phyloP scores from a whole-genome alignment of 2,329 filamentous ascomycete species.

The Penicillium sp. region DNA sequence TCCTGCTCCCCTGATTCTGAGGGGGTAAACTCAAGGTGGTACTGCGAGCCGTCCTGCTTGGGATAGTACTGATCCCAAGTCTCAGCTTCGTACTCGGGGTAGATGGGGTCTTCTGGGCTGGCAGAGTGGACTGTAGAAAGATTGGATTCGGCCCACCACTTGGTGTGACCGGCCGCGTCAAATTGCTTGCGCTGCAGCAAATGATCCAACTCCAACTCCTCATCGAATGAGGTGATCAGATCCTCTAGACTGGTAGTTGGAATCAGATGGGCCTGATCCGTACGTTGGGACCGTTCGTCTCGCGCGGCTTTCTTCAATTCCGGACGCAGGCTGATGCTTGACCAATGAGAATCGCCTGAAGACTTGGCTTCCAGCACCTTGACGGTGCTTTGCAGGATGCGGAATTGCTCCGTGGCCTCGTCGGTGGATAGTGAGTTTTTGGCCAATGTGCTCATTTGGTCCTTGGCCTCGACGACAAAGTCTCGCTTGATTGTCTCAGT shows the following conservation, averaged over 20 bases:
- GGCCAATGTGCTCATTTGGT: neutral
- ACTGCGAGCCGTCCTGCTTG: slow-evolving; percentile 1
- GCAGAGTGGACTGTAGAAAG: neutral
- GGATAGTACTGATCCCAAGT: slow-evolving; percentile 15
- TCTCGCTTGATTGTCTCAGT: slow-evolving; percentile 31
- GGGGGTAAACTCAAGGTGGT: slow-evolving; percentile 6
- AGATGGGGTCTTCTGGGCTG: slow-evolving; percentile 10
- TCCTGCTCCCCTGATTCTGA: slow-evolving; percentile 3
- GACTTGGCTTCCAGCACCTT: slow-evolving; percentile 11
- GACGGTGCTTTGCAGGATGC: slow-evolving; percentile 1
- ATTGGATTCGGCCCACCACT: slow-evolving; percentile 13
- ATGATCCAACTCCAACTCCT: slow-evolving; percentile 24
- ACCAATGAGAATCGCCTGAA: slow-evolving; percentile 11
- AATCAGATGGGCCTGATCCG: neutral
- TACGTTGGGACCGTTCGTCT: neutral
- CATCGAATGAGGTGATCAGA: slow-evolving; percentile 21
- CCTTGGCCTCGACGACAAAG: slow-evolving; percentile 36
- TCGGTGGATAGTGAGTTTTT: neutral
- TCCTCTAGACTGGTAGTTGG: slow-evolving; percentile 7
- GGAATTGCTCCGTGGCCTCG: neutral
- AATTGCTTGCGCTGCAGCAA: slow-evolving; percentile 10
- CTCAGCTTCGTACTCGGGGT: slow-evolving; percentile 1
- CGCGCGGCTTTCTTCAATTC: slow-evolving; percentile 7
- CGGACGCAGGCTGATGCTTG: neutral
- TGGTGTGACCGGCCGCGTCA: neutral